Evolutionary conservation across 108 stramenopile species (phyloP), one percentile per base, ranked within the genome.

Genomic region (Aurantiochytrium sp.): DNA sequence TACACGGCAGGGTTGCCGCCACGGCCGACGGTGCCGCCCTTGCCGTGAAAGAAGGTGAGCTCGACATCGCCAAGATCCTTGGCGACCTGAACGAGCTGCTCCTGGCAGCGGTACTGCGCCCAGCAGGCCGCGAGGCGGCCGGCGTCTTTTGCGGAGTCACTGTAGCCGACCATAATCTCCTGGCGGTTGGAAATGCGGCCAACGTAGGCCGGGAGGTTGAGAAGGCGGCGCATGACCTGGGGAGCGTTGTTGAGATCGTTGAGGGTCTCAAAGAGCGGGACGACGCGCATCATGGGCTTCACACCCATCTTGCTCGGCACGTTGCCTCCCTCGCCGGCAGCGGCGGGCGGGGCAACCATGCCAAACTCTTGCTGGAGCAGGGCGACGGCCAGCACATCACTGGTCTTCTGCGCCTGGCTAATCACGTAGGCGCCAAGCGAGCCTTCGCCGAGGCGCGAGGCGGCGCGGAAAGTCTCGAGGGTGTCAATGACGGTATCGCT

Each of bases 161-260:
- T 95, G 93, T 99, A 99, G 58, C 98, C 98, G 89, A 99, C 97
- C 98, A 99, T 99, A 59, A 99, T 96, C 93, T 99, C 98, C 92
- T 98, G 97, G 83, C 96, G 96, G 10, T 94, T 94, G 44, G 95
- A 91, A 87, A 97, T 93, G 45, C 93, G 92, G 60, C 96, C 97
- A 12, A 94, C 89, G 90, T 99, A 99, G 29, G 92, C 90, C 28
- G 96, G 88, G 18, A 96, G 91, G 21, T 87, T 87, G 72, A 97
- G 97, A 18, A 98, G 93, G 19, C 92, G 93, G 59, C 95, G 93
- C 49, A 98, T 88, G 28, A 91, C 87, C 49, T 88, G 88, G 4
- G 96, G 94, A 19, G 96, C 96, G 88, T 95, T 95, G 58, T 89
- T 93, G 35, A 99, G 93, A 88, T 99, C 98, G 89, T 95, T 90